Percentiles rank a stretch among this genome's conserved stretches.
Conservation (phyloP, 2,329 filamentous ascomycete genomes). For the Neofusicoccum kwambonambiense region DNA sequence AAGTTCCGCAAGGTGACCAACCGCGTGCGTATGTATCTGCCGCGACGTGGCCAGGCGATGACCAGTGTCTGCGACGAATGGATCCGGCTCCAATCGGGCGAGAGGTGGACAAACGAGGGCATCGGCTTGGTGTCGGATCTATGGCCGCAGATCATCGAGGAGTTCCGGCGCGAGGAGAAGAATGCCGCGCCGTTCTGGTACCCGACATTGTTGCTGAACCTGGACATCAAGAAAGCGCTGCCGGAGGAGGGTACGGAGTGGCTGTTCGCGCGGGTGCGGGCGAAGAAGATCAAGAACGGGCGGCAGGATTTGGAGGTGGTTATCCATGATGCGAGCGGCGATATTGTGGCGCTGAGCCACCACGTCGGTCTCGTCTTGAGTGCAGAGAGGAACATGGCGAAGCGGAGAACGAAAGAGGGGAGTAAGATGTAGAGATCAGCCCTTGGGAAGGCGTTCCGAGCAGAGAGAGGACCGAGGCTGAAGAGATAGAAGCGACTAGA, state of each 20-base stretch:
- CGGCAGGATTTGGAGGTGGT: conserved; percentile 72
- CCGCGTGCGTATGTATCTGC: conserved; percentile 55
- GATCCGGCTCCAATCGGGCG: conserved; percentile 60
- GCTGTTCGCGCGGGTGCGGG: conserved; percentile 64
- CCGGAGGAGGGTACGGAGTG: conserved; percentile 69
- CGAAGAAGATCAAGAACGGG: conserved; percentile 68
- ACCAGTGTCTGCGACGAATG: conserved; percentile 61
- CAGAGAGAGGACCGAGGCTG: no score
- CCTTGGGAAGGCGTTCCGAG: no score
- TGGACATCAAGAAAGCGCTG: conserved; percentile 74
- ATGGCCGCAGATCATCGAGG: conserved; percentile 65
- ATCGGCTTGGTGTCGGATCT: conserved; percentile 68
- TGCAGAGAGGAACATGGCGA: conserved; percentile 62
- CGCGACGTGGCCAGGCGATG: conserved; percentile 44
- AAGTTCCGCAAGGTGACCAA: conserved; percentile 50
- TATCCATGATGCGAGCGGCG: conserved; percentile 62
- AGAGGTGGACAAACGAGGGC: conserved; percentile 62
- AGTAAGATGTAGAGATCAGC: conserved; percentile 3
- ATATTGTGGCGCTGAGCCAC: conserved; percentile 66
- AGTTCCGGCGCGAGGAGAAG: conserved; percentile 32
- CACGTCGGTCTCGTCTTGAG: conserved; percentile 66
- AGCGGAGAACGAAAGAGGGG: conserved; percentile 41
- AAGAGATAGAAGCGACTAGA: background rate
- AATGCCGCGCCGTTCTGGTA: conserved; percentile 61
- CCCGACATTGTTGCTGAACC: conserved; percentile 70